Percentiles rank a stretch among this genome's conserved stretches.
Conservation (phyloP, 106 monocot genomes). For the Triglochin maritima region DNA sequence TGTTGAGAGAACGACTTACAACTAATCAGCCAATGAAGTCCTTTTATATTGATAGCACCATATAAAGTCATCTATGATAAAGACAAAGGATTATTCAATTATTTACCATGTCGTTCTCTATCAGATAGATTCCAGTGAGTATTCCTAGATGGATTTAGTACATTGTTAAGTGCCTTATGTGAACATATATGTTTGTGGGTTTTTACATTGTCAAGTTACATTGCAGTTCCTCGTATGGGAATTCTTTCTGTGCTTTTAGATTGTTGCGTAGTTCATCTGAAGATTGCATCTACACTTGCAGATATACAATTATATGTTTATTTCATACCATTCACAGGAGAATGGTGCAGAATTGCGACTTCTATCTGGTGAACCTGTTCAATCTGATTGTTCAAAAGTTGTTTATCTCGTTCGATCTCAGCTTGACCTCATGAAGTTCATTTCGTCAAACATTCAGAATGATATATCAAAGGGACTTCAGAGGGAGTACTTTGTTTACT, state of each 20-base stretch:
- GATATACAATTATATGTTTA: neutral
- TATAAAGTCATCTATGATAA: no score
- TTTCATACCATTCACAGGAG: conserved; percentile 37
- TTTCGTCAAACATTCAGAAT: conserved; percentile 63
- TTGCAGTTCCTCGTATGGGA: neutral
- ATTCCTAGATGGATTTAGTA: neutral
- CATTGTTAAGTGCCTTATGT: neutral
- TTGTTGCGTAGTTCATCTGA: neutral
- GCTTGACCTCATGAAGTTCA: conserved; percentile 61
- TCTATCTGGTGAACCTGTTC: conserved; percentile 66
- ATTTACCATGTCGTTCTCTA: no score
- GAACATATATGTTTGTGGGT: neutral
- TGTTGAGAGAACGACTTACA: no score
- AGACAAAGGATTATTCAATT: no score
- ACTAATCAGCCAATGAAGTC: no score
- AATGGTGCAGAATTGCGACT: conserved; percentile 64
- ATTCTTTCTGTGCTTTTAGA: neutral
- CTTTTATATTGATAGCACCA: no score
- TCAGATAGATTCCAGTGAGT: neutral
- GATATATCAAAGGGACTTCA: conserved; percentile 74
- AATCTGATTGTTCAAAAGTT: conserved; percentile 83
- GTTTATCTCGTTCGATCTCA: conserved; percentile 72
- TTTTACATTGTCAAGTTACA: neutral
- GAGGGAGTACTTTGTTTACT: conserved; percentile 83
- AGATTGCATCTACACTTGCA: neutral